Evolutionary conservation across 257 asterid species (phyloP), one percentile per base, ranked within the genome.

Genomic region (Solanum sejunctum): DNA sequence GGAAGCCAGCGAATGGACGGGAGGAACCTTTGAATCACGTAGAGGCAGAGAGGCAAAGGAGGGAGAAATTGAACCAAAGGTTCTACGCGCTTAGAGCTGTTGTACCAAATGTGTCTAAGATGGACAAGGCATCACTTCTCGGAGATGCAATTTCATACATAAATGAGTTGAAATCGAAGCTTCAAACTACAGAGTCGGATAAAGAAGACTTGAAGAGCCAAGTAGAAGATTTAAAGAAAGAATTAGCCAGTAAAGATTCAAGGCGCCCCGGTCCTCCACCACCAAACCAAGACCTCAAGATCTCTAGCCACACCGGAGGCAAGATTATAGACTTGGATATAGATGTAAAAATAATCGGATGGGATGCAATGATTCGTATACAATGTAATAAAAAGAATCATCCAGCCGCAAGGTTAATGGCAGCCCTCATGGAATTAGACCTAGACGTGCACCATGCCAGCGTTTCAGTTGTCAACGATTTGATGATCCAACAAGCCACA

Each of bases 401-500:
- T 81, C 89, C 89, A 1, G 89, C 89, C 0, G 89, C 89, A 5
- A 81, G 87, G 70, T 26, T 87, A n/a, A 87, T 87, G 89, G 83
- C 82, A 10, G 89, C 89, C 4, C 87, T 87, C 32, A 87, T 55
- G 83, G 89, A 87, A 41, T 70, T 87, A 52, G 89, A 87, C 83
- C 87, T 87, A 9, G 89, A 87, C 7, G 85, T 87, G 61, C 84
- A 80, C 39, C 89, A 87, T 70, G 89, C 89, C 43, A 87, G 89
- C 58, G 89, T 87, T 21, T 84, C 89, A 7, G 87, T 87, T 12
- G 85, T 87, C 85, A 80, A 87, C 10, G 84, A 78, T 3, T 83
- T 86, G 86, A 86, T 86, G 88, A 83, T 83, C 86, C 88, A 86
- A 28, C 88, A 86, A 64, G 86, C 86, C 60, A 84, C 88, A 2